Evolutionary conservation across 2,329 filamentous ascomycete species (phyloP).

Genomic region (Balansia obtecta): DNA sequence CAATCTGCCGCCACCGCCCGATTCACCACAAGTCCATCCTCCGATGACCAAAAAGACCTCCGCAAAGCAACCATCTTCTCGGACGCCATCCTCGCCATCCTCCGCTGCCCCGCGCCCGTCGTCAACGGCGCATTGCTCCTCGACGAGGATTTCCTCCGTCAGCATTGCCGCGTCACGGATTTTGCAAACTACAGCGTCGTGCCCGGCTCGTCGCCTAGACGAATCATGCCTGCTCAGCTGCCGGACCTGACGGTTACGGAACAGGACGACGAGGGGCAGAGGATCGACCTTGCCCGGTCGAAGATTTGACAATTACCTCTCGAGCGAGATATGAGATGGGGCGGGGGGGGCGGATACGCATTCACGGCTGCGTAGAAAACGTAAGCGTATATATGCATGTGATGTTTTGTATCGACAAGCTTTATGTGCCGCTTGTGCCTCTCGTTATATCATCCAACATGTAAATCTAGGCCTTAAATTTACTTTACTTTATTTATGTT

Average conservation of each 20-base stretch:
- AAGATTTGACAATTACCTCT: slow-evolving; percentile 21
- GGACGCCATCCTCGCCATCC: slow-evolving; percentile 63
- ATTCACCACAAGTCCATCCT: slow-evolving; percentile 31
- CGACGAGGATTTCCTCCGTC: slow-evolving; percentile 70
- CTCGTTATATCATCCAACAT: background rate
- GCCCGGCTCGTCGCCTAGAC: slow-evolving; percentile 46
- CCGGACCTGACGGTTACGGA: slow-evolving; percentile 62
- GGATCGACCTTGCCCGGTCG: slow-evolving; percentile 38
- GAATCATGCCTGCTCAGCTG: slow-evolving; percentile 65
- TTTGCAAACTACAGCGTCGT: slow-evolving; percentile 65
- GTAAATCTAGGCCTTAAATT: background rate
- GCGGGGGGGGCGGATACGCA: too few species aligned
- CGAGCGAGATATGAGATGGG: too few species aligned
- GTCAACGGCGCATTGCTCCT: slow-evolving; percentile 64
- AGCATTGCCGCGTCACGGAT: slow-evolving; percentile 50
- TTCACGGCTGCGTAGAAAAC: too few species aligned
- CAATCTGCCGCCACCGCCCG: slow-evolving; percentile 61
- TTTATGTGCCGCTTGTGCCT: background rate
- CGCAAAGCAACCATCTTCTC: slow-evolving; percentile 64
- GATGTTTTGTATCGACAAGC: background rate
- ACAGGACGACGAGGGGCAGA: slow-evolving; percentile 66
- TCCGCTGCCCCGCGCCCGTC: slow-evolving; percentile 41
- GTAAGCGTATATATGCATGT: background rate
- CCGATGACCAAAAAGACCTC: slow-evolving; percentile 42
- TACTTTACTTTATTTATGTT: too few species aligned